Evolutionary conservation across 805 yeast genomes (phyloP).

Genomic region (Hanseniaspora mollemarum): DNA sequence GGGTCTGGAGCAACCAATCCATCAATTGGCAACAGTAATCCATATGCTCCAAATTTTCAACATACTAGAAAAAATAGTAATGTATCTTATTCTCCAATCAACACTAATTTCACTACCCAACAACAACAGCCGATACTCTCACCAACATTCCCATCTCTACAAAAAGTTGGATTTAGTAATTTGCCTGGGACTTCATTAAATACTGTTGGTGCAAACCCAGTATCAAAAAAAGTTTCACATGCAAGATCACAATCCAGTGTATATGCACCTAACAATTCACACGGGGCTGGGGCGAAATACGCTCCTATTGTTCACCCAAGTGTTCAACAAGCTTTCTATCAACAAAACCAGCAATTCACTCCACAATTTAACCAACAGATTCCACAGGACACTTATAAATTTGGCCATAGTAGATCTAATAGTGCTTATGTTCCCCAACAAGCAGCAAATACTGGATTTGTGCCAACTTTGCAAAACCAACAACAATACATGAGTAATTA

Average conservation of each 20-base stretch:
- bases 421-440: background rate
- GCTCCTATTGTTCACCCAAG: slow-evolving; percentile 32
- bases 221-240: slow-evolving; percentile 19
- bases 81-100: slow-evolving; percentile 13
- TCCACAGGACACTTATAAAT: background rate
- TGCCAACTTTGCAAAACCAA: background rate
- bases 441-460: background rate
- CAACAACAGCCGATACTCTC: background rate
- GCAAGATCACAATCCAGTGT: slow-evolving; percentile 28
- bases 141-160: slow-evolving; percentile 16
- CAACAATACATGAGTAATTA: too few species aligned
- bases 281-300: slow-evolving; percentile 29
- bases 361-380: slow-evolving; percentile 2
- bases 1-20: background rate
- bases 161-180: slow-evolving; percentile 5
- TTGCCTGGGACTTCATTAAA: slow-evolving; percentile 18
- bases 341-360: slow-evolving; percentile 10
- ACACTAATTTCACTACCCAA: background rate
- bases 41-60: slow-evolving; percentile 9
- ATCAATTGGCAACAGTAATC: background rate
- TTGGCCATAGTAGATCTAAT: background rate
- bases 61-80: slow-evolving; percentile 11
- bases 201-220: slow-evolving; percentile 6
- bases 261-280: slow-evolving; percentile 25
- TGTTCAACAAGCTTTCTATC: slow-evolving; percentile 18